Base-by-base conservation (phyloP, 2,329 filamentous ascomycete genomes). In the Lasiodiplodia gonubiensis region DNA sequence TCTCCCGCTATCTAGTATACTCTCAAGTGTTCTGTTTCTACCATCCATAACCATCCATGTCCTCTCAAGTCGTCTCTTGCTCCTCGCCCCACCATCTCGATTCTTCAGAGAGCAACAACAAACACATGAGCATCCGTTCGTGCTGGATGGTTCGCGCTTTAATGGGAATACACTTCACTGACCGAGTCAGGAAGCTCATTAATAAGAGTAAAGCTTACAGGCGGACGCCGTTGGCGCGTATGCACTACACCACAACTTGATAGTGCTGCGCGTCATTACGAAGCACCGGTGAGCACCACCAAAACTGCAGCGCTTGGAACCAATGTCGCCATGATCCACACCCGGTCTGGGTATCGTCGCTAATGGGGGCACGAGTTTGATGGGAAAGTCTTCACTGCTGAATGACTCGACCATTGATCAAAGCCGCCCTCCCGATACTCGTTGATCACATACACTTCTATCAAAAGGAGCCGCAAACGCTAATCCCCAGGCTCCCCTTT, bases 221-320 rank as follows among this genome's bases (percentile, higher is more conserved):
- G 39, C 39, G 39, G 18, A 3, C 25, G 3, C n/a, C 35, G 12
- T 25, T 25, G 39, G 21, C 53, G 35, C 53, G n/a, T 3, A 39
- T 39, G 21, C n/a, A 11, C 53, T 25, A 39, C 35, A 39, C 35
- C n/a, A 25, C 12, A 37, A 18, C 23, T 33, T 21, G 18, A 14
- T 39, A 57, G 35, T 33, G 33, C 35, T 39, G 33, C 53, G 25
- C 7, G n/a, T 21, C 33, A 39, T 33, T 18, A 33, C 23, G 51
- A 33, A 54, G 16, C 53, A 57, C 53, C 33, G 21, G 53, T 57
- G 53, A 57, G 35, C 30, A 21, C 21, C 35, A 57, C n/a, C n/a
- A 37, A 12, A 55, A 37, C 42, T 42, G 21, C 35, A 42, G 21
- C 14, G 3, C 30, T 18, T 35, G 33, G 39, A n/a, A 42, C n/a